Conservation (phyloP, 352 stramenopile species). For the Aphanomyces invadans region DNA sequence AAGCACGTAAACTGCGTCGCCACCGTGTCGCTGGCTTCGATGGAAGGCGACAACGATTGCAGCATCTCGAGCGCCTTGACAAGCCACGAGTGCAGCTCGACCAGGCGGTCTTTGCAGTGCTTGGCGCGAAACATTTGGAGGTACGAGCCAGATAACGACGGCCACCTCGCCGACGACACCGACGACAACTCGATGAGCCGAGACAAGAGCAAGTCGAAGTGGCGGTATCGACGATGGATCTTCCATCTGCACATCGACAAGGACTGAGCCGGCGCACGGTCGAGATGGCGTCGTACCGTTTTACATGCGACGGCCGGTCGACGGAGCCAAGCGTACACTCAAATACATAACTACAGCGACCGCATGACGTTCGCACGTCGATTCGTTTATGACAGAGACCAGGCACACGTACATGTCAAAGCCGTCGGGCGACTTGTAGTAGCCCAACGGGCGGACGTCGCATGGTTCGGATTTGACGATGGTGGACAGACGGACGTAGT, state of each 20-base stretch:
- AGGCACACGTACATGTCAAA: slow-evolving; percentile 60
- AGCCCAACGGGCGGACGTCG: slow-evolving; percentile 50
- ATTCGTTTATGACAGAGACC: neutral
- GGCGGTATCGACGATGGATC: slow-evolving; percentile 76
- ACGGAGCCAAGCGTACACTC: slow-evolving; percentile 42
- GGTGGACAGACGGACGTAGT: slow-evolving; percentile 48
- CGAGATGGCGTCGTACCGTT: neutral
- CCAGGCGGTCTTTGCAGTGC: slow-evolving; percentile 64
- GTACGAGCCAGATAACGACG: slow-evolving; percentile 61
- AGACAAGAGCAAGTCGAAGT: slow-evolving; percentile 72
- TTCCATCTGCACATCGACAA: slow-evolving; percentile 50
- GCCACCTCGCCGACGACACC: slow-evolving; percentile 38
- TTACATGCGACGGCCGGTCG: slow-evolving; percentile 27
- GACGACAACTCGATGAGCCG: slow-evolving; percentile 49
- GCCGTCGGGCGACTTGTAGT: slow-evolving; percentile 71
- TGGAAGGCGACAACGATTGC: slow-evolving; percentile 30
- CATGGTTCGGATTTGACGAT: slow-evolving; percentile 45
- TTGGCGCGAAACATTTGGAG: slow-evolving; percentile 76
- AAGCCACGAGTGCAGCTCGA: slow-evolving; percentile 66
- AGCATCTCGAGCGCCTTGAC: slow-evolving; percentile 58
- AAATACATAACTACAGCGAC: slow-evolving; percentile 58
- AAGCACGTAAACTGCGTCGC: slow-evolving; percentile 65
- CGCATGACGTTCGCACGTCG: too few relatives aligned
- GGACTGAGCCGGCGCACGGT: neutral
- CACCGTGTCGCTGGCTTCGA: slow-evolving; percentile 24